phyloP scores from a whole-genome alignment of 129 eudicot species.

The Dittrichia graveolens region DNA sequence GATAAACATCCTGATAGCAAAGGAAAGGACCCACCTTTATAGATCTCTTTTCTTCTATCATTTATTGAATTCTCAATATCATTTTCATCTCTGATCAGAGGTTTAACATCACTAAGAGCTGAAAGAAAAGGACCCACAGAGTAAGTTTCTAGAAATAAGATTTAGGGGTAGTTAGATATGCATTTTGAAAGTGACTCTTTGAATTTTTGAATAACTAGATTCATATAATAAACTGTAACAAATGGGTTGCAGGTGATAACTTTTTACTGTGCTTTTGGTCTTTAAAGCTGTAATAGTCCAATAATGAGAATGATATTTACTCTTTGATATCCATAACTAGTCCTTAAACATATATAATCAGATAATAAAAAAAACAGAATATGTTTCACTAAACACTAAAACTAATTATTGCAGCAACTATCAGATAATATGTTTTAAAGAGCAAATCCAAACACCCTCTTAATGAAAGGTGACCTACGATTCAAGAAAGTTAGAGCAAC shows the following conservation, averaged over 20 bases:
- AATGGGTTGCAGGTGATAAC: not conserved
- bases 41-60: not conserved
- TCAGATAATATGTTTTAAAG: not conserved
- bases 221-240: not conserved
- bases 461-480: not conserved
- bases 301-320: not conserved
- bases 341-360: not conserved
- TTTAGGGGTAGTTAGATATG: not conserved
- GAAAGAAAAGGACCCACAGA: not conserved
- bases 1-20: not conserved
- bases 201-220: too few species aligned
- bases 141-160: not conserved
- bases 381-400: not conserved
- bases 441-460: not conserved
- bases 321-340: not conserved
- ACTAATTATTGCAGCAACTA: too few species aligned
- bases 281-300: not conserved
- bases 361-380: not conserved
- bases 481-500: conserved; percentile 6
- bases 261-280: not conserved
- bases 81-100: conserved; percentile 12
- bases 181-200: not conserved
- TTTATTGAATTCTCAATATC: not conserved
- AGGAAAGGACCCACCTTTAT: not conserved
- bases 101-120: conserved; percentile 13